Base-by-base conservation (phyloP, 345 rosid species). In the Aquilaria sinensis region DNA sequence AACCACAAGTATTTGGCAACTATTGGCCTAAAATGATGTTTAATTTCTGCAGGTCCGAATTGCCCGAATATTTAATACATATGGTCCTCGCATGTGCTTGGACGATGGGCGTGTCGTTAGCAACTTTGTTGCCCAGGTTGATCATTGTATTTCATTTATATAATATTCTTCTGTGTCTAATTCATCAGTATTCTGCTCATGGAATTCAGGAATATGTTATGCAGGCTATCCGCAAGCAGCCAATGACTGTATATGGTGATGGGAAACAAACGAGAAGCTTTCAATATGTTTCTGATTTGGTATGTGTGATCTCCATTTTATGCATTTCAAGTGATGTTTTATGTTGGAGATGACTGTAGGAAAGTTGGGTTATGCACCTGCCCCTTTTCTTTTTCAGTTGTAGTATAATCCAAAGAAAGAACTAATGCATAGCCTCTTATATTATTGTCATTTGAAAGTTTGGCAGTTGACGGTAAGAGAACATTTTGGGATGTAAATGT, bases 81-180 rank as follows among this genome's bases (percentile, higher is more conserved):
- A 94, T 70, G 99, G 99, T 59, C 99, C 99, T 64, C 87, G 97
- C 53, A 94, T 94, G 97, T 90, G 99, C 72, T 81, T 94, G 47
- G 99, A 94, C 70, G 99, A 94, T 76, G 99, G 99, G n/a, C 99
- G 97, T 58, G 99, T 94, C 72, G 99, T 94, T 74, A 94, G 99
- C 85, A 94, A 94, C 77, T 88, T 94, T 71, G 96, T 94, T 67
- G 96, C 99, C 47, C 99, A 94, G 96, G 99, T 84, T 61, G 49
- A 48, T 47, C 62, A 55, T 69, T 68, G 62, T 60, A 59, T 57
- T 13, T 60, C 46, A 16, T 61, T 59, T 49, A 60, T 53, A 23
- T 54, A 16, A 43, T 14, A 51, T 9, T 46, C n/a, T 51, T 23
- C 51, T 55, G 16, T 23, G 31, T 15, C 45, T 56, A n/a, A 23